A percentile compares a stretch with the other conserved stretches of the same genome.
These are phyloP conservation scores for Tephrocybe sp. DNA, from an alignment of 768 basidiomycete species.

Conservation along the genomic window DNA sequence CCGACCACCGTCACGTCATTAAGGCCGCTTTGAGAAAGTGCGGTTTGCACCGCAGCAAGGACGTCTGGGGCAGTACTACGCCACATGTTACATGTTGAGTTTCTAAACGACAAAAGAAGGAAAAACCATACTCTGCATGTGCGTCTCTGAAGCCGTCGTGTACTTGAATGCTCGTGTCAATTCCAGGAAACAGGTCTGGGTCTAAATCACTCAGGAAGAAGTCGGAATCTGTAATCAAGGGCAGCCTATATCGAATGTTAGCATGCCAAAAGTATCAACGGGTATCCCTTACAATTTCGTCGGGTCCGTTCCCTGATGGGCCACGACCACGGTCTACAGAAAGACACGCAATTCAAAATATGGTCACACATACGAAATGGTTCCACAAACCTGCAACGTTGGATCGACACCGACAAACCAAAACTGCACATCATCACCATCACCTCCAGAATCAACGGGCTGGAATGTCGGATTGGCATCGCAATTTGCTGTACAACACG, in stretches of 20 bases:
- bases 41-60: slow-evolving; percentile 44
- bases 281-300: slow-evolving; percentile 23
- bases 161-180: slow-evolving; percentile 39
- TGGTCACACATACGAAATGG: neutral
- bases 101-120: slow-evolving; percentile 18
- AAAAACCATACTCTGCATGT: slow-evolving; percentile 41
- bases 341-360: neutral
- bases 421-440: slow-evolving; percentile 42
- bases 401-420: slow-evolving; percentile 34
- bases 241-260: slow-evolving; percentile 14
- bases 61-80: slow-evolving; percentile 37
- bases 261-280: neutral
- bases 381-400: slow-evolving; percentile 16
- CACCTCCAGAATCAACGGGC: slow-evolving; percentile 45
- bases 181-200: slow-evolving; percentile 47
- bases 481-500: slow-evolving; percentile 37
- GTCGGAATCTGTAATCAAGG: slow-evolving; percentile 41
- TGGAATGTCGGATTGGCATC: slow-evolving; percentile 46
- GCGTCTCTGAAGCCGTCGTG: slow-evolving; percentile 49
- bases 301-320: slow-evolving; percentile 24
- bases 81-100: slow-evolving; percentile 37
- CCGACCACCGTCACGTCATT: slow-evolving; percentile 43
- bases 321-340: slow-evolving; percentile 18
- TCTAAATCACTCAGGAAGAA: slow-evolving; percentile 34
- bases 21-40: slow-evolving; percentile 33